Percentiles rank a stretch among this genome's conserved stretches.
Evolutionary conservation across 108 stramenopile genomes (phyloP).

Genomic region (Aureococcus anophagefferens): DNA sequence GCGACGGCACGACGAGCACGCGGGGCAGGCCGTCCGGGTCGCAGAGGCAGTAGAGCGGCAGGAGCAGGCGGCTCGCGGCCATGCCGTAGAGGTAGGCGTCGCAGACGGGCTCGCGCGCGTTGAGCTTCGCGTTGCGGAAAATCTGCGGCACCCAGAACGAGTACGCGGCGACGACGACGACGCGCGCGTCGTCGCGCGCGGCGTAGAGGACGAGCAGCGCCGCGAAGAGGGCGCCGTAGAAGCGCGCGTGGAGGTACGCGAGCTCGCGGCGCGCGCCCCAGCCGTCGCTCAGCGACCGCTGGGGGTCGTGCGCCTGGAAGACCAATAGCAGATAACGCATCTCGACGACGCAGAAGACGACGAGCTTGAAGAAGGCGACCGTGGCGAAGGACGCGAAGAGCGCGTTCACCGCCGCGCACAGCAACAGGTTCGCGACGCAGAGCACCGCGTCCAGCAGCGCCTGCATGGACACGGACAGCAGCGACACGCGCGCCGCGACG

Average conservation of each 20-base stretch:
- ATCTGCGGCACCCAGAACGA: conserved; percentile 47
- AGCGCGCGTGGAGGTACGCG: conserved; percentile 23
- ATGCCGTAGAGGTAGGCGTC: conserved; percentile 21
- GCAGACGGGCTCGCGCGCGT: conserved; percentile 4
- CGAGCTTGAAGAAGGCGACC: conserved; percentile 31
- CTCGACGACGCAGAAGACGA: conserved; percentile 31
- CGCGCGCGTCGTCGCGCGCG: background rate
- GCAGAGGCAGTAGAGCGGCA: conserved; percentile 36
- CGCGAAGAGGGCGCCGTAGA: conserved; percentile 23
- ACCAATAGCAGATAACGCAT: conserved; percentile 30
- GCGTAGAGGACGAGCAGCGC: conserved; percentile 3
- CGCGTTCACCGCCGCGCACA: conserved; percentile 11
- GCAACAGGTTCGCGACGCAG: conserved; percentile 19
- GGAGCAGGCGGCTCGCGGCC: conserved; percentile 16
- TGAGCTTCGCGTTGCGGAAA: conserved; percentile 8
- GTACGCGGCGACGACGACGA: conserved; percentile 14
- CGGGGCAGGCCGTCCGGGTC: conserved; percentile 30
- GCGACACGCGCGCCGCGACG: conserved; percentile 17
- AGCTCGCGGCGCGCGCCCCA: conserved; percentile 13
- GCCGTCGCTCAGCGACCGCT: conserved; percentile 12
- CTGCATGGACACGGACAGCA: conserved; percentile 15
- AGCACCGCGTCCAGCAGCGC: conserved; percentile 29
- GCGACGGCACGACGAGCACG: background rate
- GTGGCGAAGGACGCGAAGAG: conserved; percentile 20
- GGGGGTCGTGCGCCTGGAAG: conserved; percentile 22